Evolutionary conservation across 2,329 filamentous ascomycete genomes (phyloP).

Genomic region (Botrytis pseudocinerea): DNA sequence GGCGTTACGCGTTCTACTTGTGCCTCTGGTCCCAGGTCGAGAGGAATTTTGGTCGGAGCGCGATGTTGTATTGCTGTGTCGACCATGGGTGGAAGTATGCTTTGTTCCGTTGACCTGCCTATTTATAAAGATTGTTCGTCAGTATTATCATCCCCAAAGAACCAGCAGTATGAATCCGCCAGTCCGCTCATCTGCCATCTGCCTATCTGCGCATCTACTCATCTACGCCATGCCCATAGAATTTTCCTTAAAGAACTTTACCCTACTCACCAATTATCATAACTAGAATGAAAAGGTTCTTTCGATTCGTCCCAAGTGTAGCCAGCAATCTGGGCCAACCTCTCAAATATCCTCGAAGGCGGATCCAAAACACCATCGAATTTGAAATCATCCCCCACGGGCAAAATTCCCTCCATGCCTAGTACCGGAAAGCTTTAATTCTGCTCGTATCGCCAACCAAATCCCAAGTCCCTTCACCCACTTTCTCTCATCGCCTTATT

Average conservation of each 20-base stretch:
- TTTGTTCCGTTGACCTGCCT: conserved; percentile 68
- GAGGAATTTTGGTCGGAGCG: conserved; percentile 36
- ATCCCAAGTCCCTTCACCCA: not conserved
- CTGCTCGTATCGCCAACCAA: conserved; percentile 8
- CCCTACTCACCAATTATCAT: conserved; percentile 77
- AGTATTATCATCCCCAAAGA: not conserved
- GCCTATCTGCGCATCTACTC: not conserved
- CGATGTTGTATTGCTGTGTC: conserved; percentile 27
- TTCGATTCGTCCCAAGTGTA: conserved; percentile 73
- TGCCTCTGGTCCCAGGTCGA: conserved; percentile 24
- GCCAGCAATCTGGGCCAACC: conserved; percentile 69
- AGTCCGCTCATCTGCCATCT: not conserved
- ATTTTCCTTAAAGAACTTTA: not conserved
- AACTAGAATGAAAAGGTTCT: conserved; percentile 64
- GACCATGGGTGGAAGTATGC: conserved; percentile 33
- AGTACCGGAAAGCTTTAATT: not conserved
- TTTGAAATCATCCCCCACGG: conserved; percentile 33
- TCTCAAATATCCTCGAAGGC: conserved; percentile 69
- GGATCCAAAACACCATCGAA: conserved; percentile 58
- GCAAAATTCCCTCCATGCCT: conserved; percentile 35
- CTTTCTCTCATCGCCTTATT: conserved; percentile 17
- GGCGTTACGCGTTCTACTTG: conserved; percentile 4
- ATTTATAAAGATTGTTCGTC: conserved; percentile 4
- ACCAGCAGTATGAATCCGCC: not conserved
- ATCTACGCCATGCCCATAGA: not conserved